Conservation (phyloP, 768 basidiomycete genomes). For the Botryobasidium botryosum region DNA sequence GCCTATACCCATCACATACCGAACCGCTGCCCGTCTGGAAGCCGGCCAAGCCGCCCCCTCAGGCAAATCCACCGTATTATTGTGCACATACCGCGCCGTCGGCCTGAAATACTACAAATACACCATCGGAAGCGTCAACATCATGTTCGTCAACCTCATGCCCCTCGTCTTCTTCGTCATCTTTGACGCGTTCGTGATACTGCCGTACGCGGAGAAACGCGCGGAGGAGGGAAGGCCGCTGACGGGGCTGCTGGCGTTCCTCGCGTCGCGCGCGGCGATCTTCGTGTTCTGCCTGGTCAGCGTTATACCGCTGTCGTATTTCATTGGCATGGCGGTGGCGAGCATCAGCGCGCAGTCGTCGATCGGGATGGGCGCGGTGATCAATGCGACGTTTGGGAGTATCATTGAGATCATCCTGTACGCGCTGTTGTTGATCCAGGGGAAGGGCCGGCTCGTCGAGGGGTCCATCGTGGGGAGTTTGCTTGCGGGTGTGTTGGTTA, state of each 20-base stretch:
- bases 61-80: conserved; percentile 74
- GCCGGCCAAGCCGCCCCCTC: conserved; percentile 83
- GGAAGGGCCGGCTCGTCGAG: conserved; percentile 88
- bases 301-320: conserved; percentile 95
- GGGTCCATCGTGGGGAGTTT: conserved; percentile 92
- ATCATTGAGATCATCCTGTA: conserved; percentile 95
- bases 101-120: conserved; percentile 97
- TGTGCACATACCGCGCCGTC: conserved; percentile 86
- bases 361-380: conserved; percentile 98
- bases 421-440: conserved; percentile 69
- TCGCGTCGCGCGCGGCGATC: conserved; percentile 62
- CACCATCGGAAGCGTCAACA: conserved; percentile 96
- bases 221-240: conserved; percentile 37
- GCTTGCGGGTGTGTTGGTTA: conserved; percentile 85
- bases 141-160: conserved; percentile 89
- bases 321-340: conserved; percentile 99
- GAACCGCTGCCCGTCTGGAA: conserved; percentile 66
- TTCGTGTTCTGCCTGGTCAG: conserved; percentile 73
- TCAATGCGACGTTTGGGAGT: conserved; percentile 98
- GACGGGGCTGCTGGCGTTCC: conserved; percentile 44
- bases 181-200: conserved; percentile 74
- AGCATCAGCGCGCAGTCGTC: conserved; percentile 97
- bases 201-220: conserved; percentile 47
- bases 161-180: conserved; percentile 93
- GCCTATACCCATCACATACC: conserved; percentile 86